Evolutionary conservation across 352 stramenopile genomes (phyloP).

Genomic region (Globisporangium okanoganense): DNA sequence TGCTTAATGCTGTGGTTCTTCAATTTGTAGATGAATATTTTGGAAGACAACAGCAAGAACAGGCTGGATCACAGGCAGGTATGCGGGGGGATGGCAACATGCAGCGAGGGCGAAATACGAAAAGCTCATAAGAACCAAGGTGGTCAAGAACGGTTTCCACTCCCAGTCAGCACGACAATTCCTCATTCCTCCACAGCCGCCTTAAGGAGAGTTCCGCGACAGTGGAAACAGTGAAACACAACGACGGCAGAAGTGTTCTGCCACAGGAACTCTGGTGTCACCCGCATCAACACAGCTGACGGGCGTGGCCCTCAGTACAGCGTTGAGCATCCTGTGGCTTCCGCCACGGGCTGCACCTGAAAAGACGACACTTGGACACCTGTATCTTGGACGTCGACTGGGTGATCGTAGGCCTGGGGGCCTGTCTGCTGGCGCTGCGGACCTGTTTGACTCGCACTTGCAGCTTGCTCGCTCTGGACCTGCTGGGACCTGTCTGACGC

Average conservation of each 20-base stretch:
- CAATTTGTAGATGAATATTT: neutral
- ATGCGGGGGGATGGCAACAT: neutral
- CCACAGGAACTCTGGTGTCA: too few species aligned
- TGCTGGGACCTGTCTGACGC: neutral
- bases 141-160: too few species aligned
- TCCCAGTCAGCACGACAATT: too few species aligned
- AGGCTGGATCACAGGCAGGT: neutral
- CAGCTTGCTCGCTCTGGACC: neutral
- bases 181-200: too few species aligned
- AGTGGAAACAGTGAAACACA: too few species aligned
- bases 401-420: neutral
- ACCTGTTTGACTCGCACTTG: neutral
- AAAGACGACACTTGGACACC: neutral
- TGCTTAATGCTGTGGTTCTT: neutral
- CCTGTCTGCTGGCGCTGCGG: neutral
- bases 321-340: neutral
- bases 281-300: neutral
- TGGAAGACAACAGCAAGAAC: neutral
- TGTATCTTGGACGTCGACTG: neutral
- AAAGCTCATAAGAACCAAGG: neutral
- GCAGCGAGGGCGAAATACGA: neutral
- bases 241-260: too few species aligned
- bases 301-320: too few species aligned
- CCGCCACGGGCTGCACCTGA: neutral
- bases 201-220: too few species aligned